phyloP scores from a whole-genome alignment of 1,284 basidiomycete genomes.

The Rhodotorula sp. region DNA sequence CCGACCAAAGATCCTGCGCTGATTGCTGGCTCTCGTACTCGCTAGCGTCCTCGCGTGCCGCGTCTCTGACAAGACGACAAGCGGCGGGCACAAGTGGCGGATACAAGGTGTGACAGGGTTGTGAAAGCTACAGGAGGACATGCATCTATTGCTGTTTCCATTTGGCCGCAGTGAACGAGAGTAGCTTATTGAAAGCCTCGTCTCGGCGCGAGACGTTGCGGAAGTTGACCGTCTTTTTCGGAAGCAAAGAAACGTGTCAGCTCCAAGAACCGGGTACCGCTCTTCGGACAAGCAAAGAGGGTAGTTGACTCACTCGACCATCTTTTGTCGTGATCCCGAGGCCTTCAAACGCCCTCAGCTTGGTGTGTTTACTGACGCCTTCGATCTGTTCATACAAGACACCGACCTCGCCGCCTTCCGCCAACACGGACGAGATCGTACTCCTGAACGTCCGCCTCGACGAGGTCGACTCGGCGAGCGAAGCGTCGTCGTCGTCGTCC shows the following conservation, averaged over 20 bases:
- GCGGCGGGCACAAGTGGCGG: slow-evolving; percentile 25
- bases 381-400: slow-evolving; percentile 19
- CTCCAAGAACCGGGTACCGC: no score
- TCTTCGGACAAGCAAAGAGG: not conserved
- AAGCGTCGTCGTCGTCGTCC: no score
- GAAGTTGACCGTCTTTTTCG: slow-evolving; percentile 20
- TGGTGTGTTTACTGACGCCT: slow-evolving; percentile 29
- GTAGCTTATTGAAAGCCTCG: slow-evolving; percentile 32
- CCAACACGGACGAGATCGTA: not conserved
- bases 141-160: not conserved
- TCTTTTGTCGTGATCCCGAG: slow-evolving; percentile 10
- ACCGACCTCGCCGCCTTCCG: not conserved
- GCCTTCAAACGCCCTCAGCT: slow-evolving; percentile 14
- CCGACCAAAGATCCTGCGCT: not conserved
- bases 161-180: slow-evolving; percentile 6
- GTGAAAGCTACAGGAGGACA: not conserved
- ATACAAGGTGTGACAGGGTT: slow-evolving; percentile 8
- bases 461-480: no score
- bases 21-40: not conserved
- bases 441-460: not conserved
- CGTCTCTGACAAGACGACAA: slow-evolving; percentile 8
- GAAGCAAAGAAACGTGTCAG: no score
- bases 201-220: slow-evolving; percentile 28
- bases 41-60: slow-evolving; percentile 29
- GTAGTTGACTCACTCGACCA: slow-evolving; percentile 19